Evolutionary conservation across 441 rosid genomes (phyloP), one percentile per base, ranked within the genome.

Genomic region (Brassica hybrid): DNA sequence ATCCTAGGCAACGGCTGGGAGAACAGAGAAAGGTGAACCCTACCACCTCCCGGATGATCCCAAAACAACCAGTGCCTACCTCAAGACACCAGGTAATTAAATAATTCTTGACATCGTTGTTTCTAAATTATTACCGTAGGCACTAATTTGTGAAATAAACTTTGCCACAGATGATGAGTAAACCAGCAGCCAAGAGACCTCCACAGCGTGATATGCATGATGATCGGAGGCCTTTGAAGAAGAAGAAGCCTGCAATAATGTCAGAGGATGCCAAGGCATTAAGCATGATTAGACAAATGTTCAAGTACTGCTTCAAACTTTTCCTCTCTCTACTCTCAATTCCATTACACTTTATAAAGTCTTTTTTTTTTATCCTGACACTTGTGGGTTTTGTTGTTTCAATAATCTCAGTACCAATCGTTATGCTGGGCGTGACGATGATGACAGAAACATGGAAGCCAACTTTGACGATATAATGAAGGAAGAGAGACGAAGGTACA

Each of bases 401-500:
- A 18, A 13, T 63, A n/a, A 13, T 62, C 19, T 63, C 91, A 92
- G 93, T 1, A 73, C 84, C 1, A 14, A 76, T 2, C 86, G 86
- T 58, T 89, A 2, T 82, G 83, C 85, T 23, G 82, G 69, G 43
- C 76, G 75, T 36, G 89, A 81, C 50, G 92, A 87, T 19, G 92
- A 87, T 69, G 92, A 82, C 76, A 75, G 88, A 71, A 85, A 89
- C 86, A 95, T 93, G 98, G 99, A 93, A 83, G 96, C 95, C 25
- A 85, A 84, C 79, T 95, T 80, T 48, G 98, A 88, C 0, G 99
- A 91, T 69, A 91, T 90, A 58, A 63, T 82, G 90, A 69, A 19
- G 80, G 98, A 95, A 81, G 98, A 93, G 81, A 84, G 65, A 67
- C 61, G 85, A 75, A 95, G 98, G 99, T 95, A 72, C 32, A 74